Percentiles rank a stretch among this genome's conserved stretches.
Conservation (phyloP, 495 filamentous ascomycete species). For the Cladorrhinum samala region DNA sequence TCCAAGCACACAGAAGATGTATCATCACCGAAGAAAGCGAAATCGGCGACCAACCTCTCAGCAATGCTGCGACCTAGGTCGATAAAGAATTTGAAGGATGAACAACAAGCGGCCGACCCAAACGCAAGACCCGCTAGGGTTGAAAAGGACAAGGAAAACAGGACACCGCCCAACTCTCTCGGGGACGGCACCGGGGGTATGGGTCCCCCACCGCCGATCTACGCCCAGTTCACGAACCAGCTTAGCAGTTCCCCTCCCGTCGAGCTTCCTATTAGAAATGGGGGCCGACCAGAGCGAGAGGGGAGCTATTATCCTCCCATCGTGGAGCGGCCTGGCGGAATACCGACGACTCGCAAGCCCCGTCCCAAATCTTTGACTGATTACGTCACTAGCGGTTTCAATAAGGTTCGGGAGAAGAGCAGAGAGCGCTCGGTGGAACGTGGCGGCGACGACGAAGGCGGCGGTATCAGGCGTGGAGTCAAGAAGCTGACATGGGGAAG, state of each 20-base stretch:
- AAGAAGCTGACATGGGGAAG: conserved; percentile 25
- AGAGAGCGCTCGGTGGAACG: conserved; percentile 1
- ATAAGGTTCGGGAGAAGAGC: conserved; percentile 4
- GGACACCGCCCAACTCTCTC: conserved; percentile 49
- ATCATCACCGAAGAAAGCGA: conserved; percentile 63
- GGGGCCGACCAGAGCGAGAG: neutral
- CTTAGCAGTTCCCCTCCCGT: conserved; percentile 1
- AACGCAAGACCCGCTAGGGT: conserved; percentile 22
- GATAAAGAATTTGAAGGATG: conserved; percentile 45
- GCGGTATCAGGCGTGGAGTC: neutral
- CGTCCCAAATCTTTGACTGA: conserved; percentile 29
- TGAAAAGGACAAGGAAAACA: conserved; percentile 80
- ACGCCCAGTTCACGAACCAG: conserved; percentile 59
- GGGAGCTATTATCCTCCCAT: neutral
- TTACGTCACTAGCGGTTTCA: conserved; percentile 5
- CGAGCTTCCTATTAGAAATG: conserved; percentile 10
- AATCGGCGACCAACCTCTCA: conserved; percentile 73
- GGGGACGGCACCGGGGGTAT: conserved; percentile 27
- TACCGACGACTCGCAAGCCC: conserved; percentile 8
- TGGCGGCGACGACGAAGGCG: conserved; percentile 5
- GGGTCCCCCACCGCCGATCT: conserved; percentile 61
- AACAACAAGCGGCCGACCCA: conserved; percentile 31
- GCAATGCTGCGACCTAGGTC: conserved; percentile 56
- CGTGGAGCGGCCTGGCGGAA: conserved; percentile 5
- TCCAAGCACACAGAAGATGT: conserved; percentile 28